These are phyloP conservation scores for Gamarada debralockiae DNA, from an alignment of 495 filamentous ascomycete species.

Conservation along the genomic window DNA sequence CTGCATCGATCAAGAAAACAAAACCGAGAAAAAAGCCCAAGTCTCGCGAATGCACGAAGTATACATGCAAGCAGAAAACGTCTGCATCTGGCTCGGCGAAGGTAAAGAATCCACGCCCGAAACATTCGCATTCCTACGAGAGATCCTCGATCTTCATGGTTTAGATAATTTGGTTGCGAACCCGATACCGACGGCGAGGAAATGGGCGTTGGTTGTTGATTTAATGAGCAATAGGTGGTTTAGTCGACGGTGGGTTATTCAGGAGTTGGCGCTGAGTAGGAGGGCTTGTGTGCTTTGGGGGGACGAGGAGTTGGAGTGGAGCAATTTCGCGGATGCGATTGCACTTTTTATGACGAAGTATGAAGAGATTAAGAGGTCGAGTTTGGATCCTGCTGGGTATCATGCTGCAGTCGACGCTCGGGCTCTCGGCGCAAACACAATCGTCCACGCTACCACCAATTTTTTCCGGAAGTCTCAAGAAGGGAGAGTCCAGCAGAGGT, in stretches of 20 bases:
- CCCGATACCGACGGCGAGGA: constrained; percentile 2
- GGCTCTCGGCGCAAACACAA: constrained; percentile 30
- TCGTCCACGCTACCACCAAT: constrained; percentile 34
- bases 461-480: constrained; percentile 25
- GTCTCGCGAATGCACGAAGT: constrained; percentile 4
- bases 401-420: constrained; percentile 18
- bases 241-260: constrained; percentile 33
- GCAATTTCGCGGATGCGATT: constrained; percentile 28
- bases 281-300: constrained; percentile 28
- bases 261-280: constrained; percentile 34
- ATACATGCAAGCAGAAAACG: constrained; percentile 12
- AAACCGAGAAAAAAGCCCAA: constrained; percentile 3
- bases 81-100: constrained; percentile 14
- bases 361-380: constrained; percentile 7
- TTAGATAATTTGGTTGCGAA: not conserved
- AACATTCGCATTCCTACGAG: constrained; percentile 1
- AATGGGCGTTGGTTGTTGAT: constrained; percentile 26
- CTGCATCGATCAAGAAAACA: constrained; percentile 5
- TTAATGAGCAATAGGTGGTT: constrained; percentile 35
- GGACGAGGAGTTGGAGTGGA: constrained; percentile 23
- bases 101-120: not conserved
- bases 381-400: not conserved
- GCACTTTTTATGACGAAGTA: constrained; percentile 14
- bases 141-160: constrained; percentile 1
- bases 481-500: constrained; percentile 2